phyloP scores from a whole-genome alignment of 139 green algal species.

The Pleodorina starrii region DNA sequence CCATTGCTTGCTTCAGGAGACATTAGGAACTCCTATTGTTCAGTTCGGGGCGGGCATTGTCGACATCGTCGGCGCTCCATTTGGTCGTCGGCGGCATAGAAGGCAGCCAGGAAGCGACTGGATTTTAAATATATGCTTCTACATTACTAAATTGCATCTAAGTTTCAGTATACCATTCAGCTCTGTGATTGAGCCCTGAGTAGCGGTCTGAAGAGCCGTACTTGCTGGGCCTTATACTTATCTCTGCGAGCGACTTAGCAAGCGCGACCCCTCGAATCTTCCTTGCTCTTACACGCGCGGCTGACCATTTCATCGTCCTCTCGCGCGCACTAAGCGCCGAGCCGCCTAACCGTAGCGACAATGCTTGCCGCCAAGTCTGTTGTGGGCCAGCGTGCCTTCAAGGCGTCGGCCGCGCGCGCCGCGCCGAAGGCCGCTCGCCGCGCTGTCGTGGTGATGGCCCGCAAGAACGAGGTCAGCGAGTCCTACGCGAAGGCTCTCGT shows the following conservation, averaged over 20 bases:
- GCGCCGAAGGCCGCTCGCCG: slow-evolving; percentile 27
- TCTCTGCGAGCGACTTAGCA: not conserved
- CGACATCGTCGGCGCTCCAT: too few species aligned
- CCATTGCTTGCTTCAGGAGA: too few species aligned
- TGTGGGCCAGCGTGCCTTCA: slow-evolving; percentile 38
- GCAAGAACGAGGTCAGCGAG: slow-evolving; percentile 69
- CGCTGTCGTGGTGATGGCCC: slow-evolving; percentile 40
- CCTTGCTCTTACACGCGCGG: not conserved
- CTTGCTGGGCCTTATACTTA: not conserved
- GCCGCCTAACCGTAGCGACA: not conserved
- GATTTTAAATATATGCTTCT: too few species aligned
- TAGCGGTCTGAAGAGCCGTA: too few species aligned
- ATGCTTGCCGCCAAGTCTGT: slow-evolving; percentile 50
- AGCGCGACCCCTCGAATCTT: not conserved
- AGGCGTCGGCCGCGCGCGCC: slow-evolving; percentile 33
- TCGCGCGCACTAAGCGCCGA: slow-evolving; percentile 23
- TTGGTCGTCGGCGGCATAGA: too few species aligned
- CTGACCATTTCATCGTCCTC: not conserved
- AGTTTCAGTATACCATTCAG: too few species aligned
- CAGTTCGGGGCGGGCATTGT: too few species aligned
- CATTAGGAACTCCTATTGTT: too few species aligned
- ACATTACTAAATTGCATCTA: too few species aligned
- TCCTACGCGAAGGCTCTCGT: slow-evolving; percentile 97
- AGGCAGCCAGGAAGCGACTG: too few species aligned
- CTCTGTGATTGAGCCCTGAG: too few species aligned